Base-by-base conservation (phyloP, 2,329 filamentous ascomycete genomes). In the Trichoderma koningii region DNA sequence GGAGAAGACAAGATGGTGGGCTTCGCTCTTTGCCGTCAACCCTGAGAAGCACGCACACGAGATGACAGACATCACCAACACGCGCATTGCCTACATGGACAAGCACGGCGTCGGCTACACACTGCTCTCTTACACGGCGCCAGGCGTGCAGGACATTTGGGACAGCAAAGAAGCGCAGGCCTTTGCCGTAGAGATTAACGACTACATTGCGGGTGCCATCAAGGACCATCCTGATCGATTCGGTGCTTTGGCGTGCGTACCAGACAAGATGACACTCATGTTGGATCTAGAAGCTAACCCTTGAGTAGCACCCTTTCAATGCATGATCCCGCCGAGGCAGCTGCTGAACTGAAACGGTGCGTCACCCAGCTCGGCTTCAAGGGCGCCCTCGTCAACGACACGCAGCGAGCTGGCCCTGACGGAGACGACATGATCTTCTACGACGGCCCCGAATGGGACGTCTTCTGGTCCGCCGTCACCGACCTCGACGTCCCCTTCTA, bases 401-500 rank as follows among this genome's bases (percentile, higher is more conserved):
- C 81, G 2, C 87, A 89, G 71, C 82, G 83, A 30, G 80, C 84
- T 17, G 85, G 85, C 3, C 68, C 76, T 0, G 83, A 87, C 65
- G 86, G 85, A 44, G 84, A 87, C 64, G 81, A 82, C 26, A 83
- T 86, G 78, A 77, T 89, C 72, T 89, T 88, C 76, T 89, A 89
- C 75, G 87, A 89, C 70, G 77, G 80, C 9, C 79, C 82, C 0
- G 81, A 84, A 66, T 90, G 83, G 80, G 85, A 87, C 68, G 73
- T 81, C 23, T 89, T 89, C 79, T 89, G 87, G 87, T 71, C 78
- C 14, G 82, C 81, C 0, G 80, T 82, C 9, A 79, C 79, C 1
- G 83, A 87, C 50, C 81, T 89, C 0, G 84, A 88, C 64, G 86
- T 88, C 0, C 86, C 87, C 0, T 80, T 89, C 55, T 89, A 89